Conservation (phyloP, 2,329 filamentous ascomycete genomes). For the Emmonsiellopsis sp. region DNA sequence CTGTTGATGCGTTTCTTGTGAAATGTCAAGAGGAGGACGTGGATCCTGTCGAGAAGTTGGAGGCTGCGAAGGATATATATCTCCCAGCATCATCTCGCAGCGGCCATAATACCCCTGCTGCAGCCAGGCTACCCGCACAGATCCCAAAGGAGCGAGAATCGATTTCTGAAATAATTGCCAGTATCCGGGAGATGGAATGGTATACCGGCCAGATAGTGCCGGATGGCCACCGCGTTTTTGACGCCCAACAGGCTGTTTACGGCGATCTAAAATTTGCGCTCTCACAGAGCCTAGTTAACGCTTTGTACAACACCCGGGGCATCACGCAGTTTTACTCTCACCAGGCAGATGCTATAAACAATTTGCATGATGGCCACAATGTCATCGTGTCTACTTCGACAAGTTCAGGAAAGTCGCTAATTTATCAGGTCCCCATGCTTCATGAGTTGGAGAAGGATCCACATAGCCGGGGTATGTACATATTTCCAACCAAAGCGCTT, state of each 20-base stretch:
- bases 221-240: constrained; percentile 83
- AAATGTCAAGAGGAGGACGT: constrained; percentile 54
- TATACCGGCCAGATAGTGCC: constrained; percentile 90
- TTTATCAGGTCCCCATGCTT: constrained; percentile 90
- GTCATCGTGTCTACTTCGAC: constrained; percentile 93
- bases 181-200: constrained; percentile 75
- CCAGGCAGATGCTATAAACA: constrained; percentile 88
- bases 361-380: constrained; percentile 68
- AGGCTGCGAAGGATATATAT: constrained; percentile 47
- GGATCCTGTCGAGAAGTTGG: constrained; percentile 60
- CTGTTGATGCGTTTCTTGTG: constrained; percentile 68
- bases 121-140: constrained; percentile 48
- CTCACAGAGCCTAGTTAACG: constrained; percentile 89
- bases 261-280: constrained; percentile 78
- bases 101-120: constrained; percentile 29
- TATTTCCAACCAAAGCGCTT: constrained; percentile 93
- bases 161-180: constrained; percentile 74
- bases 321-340: constrained; percentile 85
- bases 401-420: constrained; percentile 93
- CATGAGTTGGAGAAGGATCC: constrained; percentile 72
- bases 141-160: constrained; percentile 73
- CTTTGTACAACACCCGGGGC: constrained; percentile 80
- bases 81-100: constrained; percentile 51
- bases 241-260: constrained; percentile 70
- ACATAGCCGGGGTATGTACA: constrained; percentile 82